Evolutionary conservation across 306 rosid species (phyloP), one percentile per base, ranked within the genome.

Genomic region (Dalbergia cultrata): DNA sequence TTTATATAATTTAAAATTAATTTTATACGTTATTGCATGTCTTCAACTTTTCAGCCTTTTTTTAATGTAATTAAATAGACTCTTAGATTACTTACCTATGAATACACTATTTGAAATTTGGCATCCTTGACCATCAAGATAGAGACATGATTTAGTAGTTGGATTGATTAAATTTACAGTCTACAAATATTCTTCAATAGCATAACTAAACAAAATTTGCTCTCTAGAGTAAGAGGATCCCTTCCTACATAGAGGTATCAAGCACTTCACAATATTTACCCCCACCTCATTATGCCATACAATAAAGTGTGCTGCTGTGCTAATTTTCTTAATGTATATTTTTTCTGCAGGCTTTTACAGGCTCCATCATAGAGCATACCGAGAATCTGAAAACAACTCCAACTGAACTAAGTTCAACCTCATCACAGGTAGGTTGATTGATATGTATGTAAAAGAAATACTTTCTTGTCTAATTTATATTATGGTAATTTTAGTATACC

Each of bases 321-420:
- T 76, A 10, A 43, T 61, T 31, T n/a, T 75, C 43, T 59, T 12
- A 5, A 67, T 37, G 41, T 62, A 43, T 74, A 49, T 61, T 5
- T 78, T 74, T 34, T 85, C 43, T 77, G 78, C 84, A 94, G 98
- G 97, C 97, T 86, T 94, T 92, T 84, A 86, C 93, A 26, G 98
- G 97, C 68, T 91, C 97, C 35, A 87, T 94, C 41, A 31, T 94
- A 9, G 98, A 94, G 89, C 97, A 75, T 52, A 50, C 87, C 18
- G 84, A 76, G 61, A 86, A 80, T 83, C 8, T 84, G 56, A 81
- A 45, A 13, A 72, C 74, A 64, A n/a, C 57, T 77, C 59, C 94
- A 70, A 83, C 75, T 64, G 82, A 83, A 75, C 85, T 78, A 64
- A 83, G 81, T 82, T 75, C 84, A 41, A 45, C 80, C 77, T 58